Evolutionary conservation across 306 rosid genomes (phyloP), one percentile per base, ranked within the genome.

Genomic region (Quercus gilva): DNA sequence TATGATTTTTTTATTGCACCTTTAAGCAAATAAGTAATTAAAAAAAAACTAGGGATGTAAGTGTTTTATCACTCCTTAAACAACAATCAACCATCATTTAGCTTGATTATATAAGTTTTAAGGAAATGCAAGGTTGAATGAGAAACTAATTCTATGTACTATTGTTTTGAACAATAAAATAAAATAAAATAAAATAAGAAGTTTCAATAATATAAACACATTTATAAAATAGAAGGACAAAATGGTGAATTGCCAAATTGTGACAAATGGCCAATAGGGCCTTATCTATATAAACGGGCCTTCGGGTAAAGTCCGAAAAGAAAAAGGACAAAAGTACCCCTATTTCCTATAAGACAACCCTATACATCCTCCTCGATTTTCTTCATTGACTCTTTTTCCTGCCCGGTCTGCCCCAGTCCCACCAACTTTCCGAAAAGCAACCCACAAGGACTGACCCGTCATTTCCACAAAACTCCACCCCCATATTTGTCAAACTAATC

Each of bases 281-380:
- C 61, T 64, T 52, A 79, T 2, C 53, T 41, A 41, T 41, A 7
- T 41, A 8, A 49, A 49, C 17, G 53, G 53, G 53, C 53, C 14
- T 49, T 49, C 53, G 79, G 79, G 53, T 55, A 17, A 76, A 77
- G 64, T 63, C 56, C 68, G 70, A 69, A 72, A 60, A 79, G 78
- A 9, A 74, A 80, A 81, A 81, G 80, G 87, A 88, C 87, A 81
- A 78, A 79, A 83, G 63, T 70, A 59, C 80, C 85, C 89, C 87
- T 74, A 75, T 52, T 78, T 78, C 89, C 87, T 74, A 75, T 52
- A 64, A 70, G 80, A 77, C 71, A 78, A 59, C 25, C 74, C 77
- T 70, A 35, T 75, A 49, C 60, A 59, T 77, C 84, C 43, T 77
- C 80, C 79, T 79, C 80, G 82, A 79, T 67, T 84, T 81, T 78